Base-by-base conservation (phyloP, 768 basidiomycete species). In the Russula ochroleuca region DNA sequence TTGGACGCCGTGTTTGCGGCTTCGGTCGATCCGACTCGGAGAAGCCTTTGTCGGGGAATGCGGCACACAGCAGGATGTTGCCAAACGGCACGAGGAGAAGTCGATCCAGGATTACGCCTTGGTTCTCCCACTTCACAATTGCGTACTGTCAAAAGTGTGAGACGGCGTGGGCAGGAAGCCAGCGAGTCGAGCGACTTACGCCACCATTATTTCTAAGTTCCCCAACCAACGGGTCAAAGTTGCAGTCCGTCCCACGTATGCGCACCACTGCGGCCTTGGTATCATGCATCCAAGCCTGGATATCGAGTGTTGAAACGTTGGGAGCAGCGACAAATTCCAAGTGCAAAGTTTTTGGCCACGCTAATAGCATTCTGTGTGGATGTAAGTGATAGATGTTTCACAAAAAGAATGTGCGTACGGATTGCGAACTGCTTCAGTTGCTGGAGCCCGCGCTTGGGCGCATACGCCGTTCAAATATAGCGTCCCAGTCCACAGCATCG, bases 61-160 rank as follows among this genome's bases (percentile, higher is more conserved):
- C 49, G 19, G 54, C 41, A 4, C 56, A 64, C 19, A 62, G 55
- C 3, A 65, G 21, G n/a, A 25, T n/a, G 5, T 45, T n/a, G 6
- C 41, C 41, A 35, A 53, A 14, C 17, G 63, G 50, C 38, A 38
- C 33, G 21, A 67, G 56, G 51, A 61, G 51, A 51, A 65, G 51
- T 35, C 64, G 10, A 14, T 14, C 23, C 15, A 28, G 28, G 28
- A 28, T 28, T 28, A 28, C 28, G 28, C 28, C 28, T 28, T 13
- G 13, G 35, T 37, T 53, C 10, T 47, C n/a, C 56, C 55, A 64
- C 8, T 8, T 2, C 25, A 53, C 67, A 9, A 62, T 6, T 21
- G 59, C 63, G 15, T 50, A 61, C 66, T 57, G 14, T 5, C 28
- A 33, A 52, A 21, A 5, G 8, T n/a, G 13, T 59, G 38, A 59